Evolutionary conservation across 768 basidiomycete genomes (phyloP), one percentile per base, ranked within the genome.

Genomic region (Lactarius akahatsu): DNA sequence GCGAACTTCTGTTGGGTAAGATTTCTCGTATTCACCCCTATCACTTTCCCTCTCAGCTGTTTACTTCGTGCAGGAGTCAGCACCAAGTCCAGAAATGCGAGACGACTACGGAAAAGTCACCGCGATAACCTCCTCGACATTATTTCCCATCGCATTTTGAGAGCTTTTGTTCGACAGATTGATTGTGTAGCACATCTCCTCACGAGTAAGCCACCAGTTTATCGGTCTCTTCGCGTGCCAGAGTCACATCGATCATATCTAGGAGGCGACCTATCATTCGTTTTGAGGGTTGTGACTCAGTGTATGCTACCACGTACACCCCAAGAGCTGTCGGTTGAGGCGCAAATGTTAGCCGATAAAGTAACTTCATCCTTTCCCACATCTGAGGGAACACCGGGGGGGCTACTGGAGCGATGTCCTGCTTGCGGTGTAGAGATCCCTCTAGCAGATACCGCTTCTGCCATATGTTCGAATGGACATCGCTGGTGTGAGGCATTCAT

Each of bases 381-480:
- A 5, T 73, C 78, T 23, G 67, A 69, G 23, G 68, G 72, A 7
- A 45, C 56, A 16, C 20, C 76, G 59, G 78, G 72, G 60, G 78
- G 77, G 38, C 76, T 86, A 55, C 80, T 82, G 60, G 92, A 94
- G 77, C 71, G 74, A 20, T 94, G 92, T 70, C 91, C 91, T 2
- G 92, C 91, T 18, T 94, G 92, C 76, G 75, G 81, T 45, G 80
- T 81, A 1, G 79, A 80, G 47, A 80, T 94, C 30, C 85, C 84
- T 2, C 73, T 92, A 61, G 74, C 83, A 59, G 83, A 88, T 72
- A 81, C 87, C 60, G 83, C 80, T 23, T 80, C 73, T 34, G 91
- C 89, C 18, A 78, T 79, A 11, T 94, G 92, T 72, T 73, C 80
- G 4, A 87, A 86, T 68, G 91, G 91, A 11, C 92, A 94, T 77